Base-by-base conservation (phyloP, 2,329 filamentous ascomycete species). In the Talaromyces rugulosus region DNA sequence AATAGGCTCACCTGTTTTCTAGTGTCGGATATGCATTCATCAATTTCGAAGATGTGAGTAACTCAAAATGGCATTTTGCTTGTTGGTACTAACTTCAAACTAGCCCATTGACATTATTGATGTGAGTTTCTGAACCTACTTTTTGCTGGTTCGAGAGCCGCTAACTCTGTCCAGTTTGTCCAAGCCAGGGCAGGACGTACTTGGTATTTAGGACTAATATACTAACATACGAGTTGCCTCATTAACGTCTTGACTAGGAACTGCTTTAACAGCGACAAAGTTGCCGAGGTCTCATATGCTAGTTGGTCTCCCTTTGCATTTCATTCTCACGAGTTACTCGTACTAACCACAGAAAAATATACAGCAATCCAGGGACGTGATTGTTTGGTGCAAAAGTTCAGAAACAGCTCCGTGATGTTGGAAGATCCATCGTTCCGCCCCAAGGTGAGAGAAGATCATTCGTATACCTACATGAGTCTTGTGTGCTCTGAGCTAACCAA, bases 1-100 rank as follows among this genome's bases (percentile, higher is more conserved):
- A 30, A 51, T 61, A 51, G 42, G 56, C 59, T 44, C 23, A 59
- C 59, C 50, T 56, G 27, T 28, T 11, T 23, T n/a, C 56, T n/a
- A 96, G 92, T 73, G 94, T 98, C 62, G 95, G 95, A 53, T 98
- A 98, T 75, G 94, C 92, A 0, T 99, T 98, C 77, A 92, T 99
- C 78, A 97, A 99, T 76, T 97, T 98, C 69, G 85, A 88, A 51
- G 87, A 92, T 73, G 88, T 90, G 75, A 84, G 88, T 72, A 6
- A 2, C 31, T 28, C 40, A 9, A 28, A 8, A 27, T 56, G 62
- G 55, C 56, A 50, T 11, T 52, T 18, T 36, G 23, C 56, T 31
- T 52, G 36, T 33, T 31, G 27, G 57, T 65, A 56, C 78, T 85
- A 70, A 86, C 71, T 56, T 56, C 62, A 27, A 36, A 34, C 11